phyloP scores from a whole-genome alignment of 495 filamentous ascomycete species.

The Hypoxylon subgilvum region DNA sequence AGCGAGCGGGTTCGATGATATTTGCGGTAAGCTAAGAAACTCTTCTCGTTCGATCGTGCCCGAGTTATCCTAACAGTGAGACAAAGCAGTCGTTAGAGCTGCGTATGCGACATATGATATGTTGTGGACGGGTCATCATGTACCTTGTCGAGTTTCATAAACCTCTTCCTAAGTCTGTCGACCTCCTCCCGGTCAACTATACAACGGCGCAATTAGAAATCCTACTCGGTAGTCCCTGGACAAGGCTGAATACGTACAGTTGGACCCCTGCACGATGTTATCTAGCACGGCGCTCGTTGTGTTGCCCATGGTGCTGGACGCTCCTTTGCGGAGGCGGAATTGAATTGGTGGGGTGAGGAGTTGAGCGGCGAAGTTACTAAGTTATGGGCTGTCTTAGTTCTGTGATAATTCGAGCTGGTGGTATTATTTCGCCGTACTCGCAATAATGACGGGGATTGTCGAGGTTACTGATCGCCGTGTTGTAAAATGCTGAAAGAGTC shows the following conservation, averaged over 20 bases:
- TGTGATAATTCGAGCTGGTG: neutral
- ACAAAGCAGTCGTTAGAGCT: neutral
- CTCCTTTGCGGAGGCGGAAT: slow-evolving; percentile 28
- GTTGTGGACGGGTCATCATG: slow-evolving; percentile 17
- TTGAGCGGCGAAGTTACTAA: neutral
- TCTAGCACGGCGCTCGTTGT: slow-evolving; percentile 85
- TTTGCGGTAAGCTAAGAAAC: slow-evolving; percentile 95
- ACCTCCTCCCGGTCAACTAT: slow-evolving; percentile 96
- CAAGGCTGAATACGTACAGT: slow-evolving; percentile 66
- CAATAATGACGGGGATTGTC: neutral
- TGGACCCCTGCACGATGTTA: slow-evolving; percentile 92
- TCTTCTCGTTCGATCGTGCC: slow-evolving; percentile 98
- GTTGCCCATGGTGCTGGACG: slow-evolving; percentile 72
- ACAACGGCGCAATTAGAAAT: slow-evolving; percentile 10
- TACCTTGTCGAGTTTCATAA: slow-evolving; percentile 99
- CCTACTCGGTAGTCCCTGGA: neutral
- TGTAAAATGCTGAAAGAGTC: slow-evolving; percentile 16
- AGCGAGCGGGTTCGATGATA: slow-evolving; percentile 95
- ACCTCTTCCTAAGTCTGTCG: slow-evolving; percentile 90
- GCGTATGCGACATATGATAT: neutral
- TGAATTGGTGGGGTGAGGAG: neutral
- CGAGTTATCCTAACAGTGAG: slow-evolving; percentile 77
- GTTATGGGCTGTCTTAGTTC: neutral
- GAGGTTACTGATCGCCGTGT: slow-evolving; percentile 1
- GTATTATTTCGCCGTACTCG: neutral